Conservation (phyloP, 2,329 filamentous ascomycete genomes). For the Dothideomycetes sp. region DNA sequence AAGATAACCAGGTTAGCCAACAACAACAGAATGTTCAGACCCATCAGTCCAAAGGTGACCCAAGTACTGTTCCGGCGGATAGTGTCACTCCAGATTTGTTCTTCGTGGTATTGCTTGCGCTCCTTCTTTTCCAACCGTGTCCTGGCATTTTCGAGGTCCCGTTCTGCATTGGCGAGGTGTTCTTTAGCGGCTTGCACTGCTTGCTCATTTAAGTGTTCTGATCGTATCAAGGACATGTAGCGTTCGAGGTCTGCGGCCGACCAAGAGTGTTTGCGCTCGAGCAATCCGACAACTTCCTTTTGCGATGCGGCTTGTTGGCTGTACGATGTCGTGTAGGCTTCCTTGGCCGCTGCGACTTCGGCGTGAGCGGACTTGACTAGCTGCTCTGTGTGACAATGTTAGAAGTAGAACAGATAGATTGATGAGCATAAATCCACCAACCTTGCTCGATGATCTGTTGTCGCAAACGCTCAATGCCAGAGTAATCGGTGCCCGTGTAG, state of each 20-base stretch:
- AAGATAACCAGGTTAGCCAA: constrained; percentile 78
- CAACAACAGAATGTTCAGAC: constrained; percentile 84
- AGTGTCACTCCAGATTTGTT: constrained; percentile 98
- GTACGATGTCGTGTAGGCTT: constrained; percentile 73
- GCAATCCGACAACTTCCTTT: constrained; percentile 86
- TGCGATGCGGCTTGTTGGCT: constrained; percentile 77
- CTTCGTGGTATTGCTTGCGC: constrained; percentile 88
- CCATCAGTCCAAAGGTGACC: constrained; percentile 98
- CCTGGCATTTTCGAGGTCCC: constrained; percentile 66
- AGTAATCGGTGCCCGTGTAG: constrained; percentile 78
- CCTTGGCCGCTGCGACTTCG: constrained; percentile 61
- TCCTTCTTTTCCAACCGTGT: constrained; percentile 72
- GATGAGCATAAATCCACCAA: constrained; percentile 23
- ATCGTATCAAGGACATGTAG: constrained; percentile 85
- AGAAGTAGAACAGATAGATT: constrained; percentile 5
- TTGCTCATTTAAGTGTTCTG: constrained; percentile 87
- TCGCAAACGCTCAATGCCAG: constrained; percentile 80
- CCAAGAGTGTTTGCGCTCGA: constrained; percentile 93
- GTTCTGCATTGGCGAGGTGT: constrained; percentile 64
- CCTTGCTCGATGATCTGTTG: constrained; percentile 61
- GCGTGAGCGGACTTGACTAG: constrained; percentile 51
- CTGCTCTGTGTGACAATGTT: constrained; percentile 36
- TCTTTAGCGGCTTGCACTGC: constrained; percentile 65
- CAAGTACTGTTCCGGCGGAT: constrained; percentile 94
- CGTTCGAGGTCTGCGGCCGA: constrained; percentile 77